Base-by-base conservation (phyloP, 352 stramenopile genomes). In the Saprolegnia parasitica region DNA sequence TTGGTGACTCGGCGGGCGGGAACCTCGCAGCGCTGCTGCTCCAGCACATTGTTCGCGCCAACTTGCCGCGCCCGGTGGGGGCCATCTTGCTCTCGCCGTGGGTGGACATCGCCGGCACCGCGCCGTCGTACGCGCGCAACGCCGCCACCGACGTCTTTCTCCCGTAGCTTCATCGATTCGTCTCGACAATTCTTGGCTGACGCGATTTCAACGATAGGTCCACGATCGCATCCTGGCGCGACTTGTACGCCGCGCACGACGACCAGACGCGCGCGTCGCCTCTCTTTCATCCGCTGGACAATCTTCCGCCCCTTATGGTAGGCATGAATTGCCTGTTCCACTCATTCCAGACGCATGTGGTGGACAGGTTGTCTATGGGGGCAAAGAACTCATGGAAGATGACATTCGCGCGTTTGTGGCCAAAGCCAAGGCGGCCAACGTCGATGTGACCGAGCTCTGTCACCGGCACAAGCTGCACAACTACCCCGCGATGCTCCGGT, bases 341-440 rank as follows among this genome's bases (percentile, higher is more conserved):
- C 8, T 16, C 8, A 39, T 16, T 58, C 16, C 52, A 52, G 23
- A 13, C 52, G 8, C 32, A 58, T 39, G 52, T 58, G 8, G 8
- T 16, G 32, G 23, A 52, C 32, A 70, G 63, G 63, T 70, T n/a
- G 35, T 61, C 24, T 70, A 61, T 6, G 63, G 63, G 13, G 11
- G 37, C 11, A 70, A 58, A 24, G 63, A 70, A 35, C 49, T 70
- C 46, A 70, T 70, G 63, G 54, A 23, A 8, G 46, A 61, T 24
- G 63, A 70, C 54, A 47, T 70, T 21, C 13, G 10, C 13, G n/a
- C 21, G 5, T 70, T 70, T 70, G 42, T 60, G 20, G 49, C 63
- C 54, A 60, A 62, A n/a, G 45, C 47, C 20, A 60, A 61, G 20
- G n/a, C 4, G 6, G 32, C 0, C n/a, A 20, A 60, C 9, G 42